Percentiles rank a stretch among this genome's conserved stretches.
phyloP scores from a whole-genome alignment of 306 rosid species.

The Dalbergia oliveri region DNA sequence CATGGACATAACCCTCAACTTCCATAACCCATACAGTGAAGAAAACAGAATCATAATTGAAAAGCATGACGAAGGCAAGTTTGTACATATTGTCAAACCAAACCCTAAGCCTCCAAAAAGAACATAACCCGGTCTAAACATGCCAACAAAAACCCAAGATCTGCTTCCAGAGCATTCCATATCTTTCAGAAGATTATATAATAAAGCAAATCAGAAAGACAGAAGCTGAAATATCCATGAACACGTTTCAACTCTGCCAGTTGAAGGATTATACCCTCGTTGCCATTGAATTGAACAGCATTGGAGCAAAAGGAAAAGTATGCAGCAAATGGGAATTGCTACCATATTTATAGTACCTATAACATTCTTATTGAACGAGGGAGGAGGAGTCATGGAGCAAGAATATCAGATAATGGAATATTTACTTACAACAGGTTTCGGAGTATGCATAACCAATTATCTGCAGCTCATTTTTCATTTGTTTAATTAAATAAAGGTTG shows the following conservation, averaged over 20 bases:
- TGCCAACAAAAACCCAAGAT: no score
- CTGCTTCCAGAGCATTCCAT: no score
- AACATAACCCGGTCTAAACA: no score
- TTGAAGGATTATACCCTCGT: background rate
- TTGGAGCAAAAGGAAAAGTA: background rate
- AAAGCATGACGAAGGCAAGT: background rate
- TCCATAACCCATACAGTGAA: background rate
- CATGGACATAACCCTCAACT: background rate
- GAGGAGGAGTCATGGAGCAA: background rate
- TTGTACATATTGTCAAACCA: background rate
- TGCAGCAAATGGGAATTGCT: slow-evolving; percentile 6
- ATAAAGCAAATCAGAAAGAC: no score
- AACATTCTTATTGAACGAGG: background rate
- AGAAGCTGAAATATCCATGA: no score
- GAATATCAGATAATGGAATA: background rate
- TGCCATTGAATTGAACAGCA: background rate
- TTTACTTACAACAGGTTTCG: background rate
- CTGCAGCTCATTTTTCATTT: slow-evolving; percentile 1
- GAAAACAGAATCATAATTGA: slow-evolving; percentile 9
- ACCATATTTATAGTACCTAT: background rate
- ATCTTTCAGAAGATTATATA: no score
- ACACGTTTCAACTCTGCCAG: no score
- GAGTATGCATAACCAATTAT: background rate
- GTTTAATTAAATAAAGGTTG: background rate
- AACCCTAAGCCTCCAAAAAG: background rate